These are phyloP conservation scores for Suhomyces faveliae DNA, from an alignment of 805 yeast species.

Conservation along the genomic window DNA sequence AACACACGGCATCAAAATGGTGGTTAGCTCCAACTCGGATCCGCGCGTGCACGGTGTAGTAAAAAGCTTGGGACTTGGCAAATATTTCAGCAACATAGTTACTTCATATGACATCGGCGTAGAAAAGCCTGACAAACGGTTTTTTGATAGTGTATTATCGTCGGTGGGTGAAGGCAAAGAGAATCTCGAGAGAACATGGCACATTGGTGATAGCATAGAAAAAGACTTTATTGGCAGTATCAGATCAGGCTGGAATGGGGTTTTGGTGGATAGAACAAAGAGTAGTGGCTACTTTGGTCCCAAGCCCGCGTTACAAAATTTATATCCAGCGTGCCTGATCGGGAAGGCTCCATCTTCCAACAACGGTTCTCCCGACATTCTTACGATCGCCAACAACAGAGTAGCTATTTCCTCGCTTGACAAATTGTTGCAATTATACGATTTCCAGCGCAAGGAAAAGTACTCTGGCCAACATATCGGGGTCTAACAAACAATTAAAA, in stretches of 20 bases:
- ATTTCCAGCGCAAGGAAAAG: background rate
- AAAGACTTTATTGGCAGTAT: constrained; percentile 56
- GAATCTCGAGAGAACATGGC: constrained; percentile 47
- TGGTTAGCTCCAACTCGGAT: constrained; percentile 64
- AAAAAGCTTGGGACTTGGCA: constrained; percentile 43
- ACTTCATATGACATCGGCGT: constrained; percentile 57
- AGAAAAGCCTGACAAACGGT: constrained; percentile 50
- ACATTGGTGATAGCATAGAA: constrained; percentile 60
- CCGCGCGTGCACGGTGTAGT: constrained; percentile 47
- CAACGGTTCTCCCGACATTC: constrained; percentile 13
- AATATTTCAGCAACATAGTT: constrained; percentile 44
- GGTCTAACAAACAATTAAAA: background rate
- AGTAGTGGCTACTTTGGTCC: constrained; percentile 16
- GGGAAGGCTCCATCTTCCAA: constrained; percentile 7
- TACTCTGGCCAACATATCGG: background rate
- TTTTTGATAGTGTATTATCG: constrained; percentile 43
- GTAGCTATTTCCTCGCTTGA: constrained; percentile 17
- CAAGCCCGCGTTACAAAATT: constrained; percentile 2
- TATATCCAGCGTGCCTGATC: constrained; percentile 3
- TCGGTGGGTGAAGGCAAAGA: constrained; percentile 18
- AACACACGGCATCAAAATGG: constrained; percentile 32
- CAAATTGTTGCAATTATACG: background rate
- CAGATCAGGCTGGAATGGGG: constrained; percentile 61
- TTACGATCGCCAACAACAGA: constrained; percentile 36
- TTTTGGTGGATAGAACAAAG: constrained; percentile 48